These are phyloP conservation scores for Chionographis japonica DNA, from an alignment of 106 monocot species.

Conservation along the genomic window DNA sequence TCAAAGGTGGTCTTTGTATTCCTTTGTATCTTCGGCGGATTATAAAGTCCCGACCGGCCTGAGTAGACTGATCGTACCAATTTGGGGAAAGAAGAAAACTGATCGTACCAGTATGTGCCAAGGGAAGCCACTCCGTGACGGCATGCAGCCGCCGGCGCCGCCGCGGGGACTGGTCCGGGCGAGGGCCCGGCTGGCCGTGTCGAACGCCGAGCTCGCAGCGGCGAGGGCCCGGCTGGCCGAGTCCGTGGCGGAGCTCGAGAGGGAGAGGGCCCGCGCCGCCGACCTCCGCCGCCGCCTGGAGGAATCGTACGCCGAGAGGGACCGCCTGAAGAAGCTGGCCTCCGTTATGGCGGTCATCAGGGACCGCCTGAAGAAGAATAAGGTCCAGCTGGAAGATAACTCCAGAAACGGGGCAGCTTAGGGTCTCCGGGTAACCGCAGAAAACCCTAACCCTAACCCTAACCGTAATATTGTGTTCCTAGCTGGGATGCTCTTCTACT, in stretches of 20 bases:
- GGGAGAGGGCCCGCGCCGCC: conserved; percentile 7
- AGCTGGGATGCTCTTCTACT: too few relatives aligned
- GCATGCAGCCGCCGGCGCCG: neutral
- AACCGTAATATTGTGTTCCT: too few relatives aligned
- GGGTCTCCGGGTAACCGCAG: too few relatives aligned
- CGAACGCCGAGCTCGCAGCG: conserved; percentile 1
- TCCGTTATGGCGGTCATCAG: neutral
- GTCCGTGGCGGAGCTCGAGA: conserved; percentile 8
- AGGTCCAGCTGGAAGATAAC: neutral
- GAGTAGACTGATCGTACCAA: too few relatives aligned
- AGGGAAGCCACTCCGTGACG: neutral
- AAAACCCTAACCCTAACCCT: too few relatives aligned
- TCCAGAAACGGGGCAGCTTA: neutral
- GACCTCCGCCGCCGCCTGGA: conserved; percentile 13
- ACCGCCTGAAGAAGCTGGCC: neutral
- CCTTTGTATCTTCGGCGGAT: too few relatives aligned
- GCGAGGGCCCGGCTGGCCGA: conserved; percentile 9
- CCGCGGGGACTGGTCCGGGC: neutral
- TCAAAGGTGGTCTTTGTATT: too few relatives aligned
- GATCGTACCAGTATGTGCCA: neutral
- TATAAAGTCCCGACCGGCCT: too few relatives aligned
- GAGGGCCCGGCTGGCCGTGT: neutral
- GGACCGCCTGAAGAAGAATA: neutral
- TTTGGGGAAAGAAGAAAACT: too few relatives aligned
- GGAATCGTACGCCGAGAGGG: conserved; percentile 5